Evolutionary conservation across 345 rosid genomes (phyloP), one percentile per base, ranked within the genome.

Genomic region (Camelina hispida): DNA sequence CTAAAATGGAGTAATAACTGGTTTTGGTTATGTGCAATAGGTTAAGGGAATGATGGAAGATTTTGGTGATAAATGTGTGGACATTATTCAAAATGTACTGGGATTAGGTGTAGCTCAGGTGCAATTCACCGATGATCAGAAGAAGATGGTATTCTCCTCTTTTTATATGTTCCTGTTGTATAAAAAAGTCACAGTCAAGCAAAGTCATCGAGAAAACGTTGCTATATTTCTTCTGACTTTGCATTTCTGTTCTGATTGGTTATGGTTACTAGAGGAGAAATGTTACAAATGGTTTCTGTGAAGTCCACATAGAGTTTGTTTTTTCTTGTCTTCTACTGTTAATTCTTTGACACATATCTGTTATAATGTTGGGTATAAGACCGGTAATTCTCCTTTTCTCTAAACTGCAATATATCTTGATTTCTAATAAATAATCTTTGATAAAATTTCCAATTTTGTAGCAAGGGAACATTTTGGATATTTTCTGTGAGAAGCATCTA

Each of bases 31-130:
- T 63, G 23, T 25, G 53, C 16, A 57, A 28, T 87, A 94, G 97
- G 97, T 91, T 67, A 88, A 88, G 77, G 91, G 98, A 72, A 86
- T 94, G 94, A 72, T 94, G 76, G 91, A 93, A 56, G 95, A 90
- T 75, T 87, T 86, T 73, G 95, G 90, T 72, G 93, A 87, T 16
- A 84, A 87, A 59, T 87, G 89, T 83, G 83, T 87, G 66, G 91
- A 94, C 71, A 86, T 88, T 83, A 83, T 94, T 60, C 90, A 91
- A 30, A 85, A 85, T 81, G 80, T 91, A 78, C 77, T 94, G 84
- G 96, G 84, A 59, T 75, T 86, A 15, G 11, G 37, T 48, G 95
- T 88, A 74, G 83, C 85, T 66, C 96, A 91, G 93, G 93, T 91
- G 72, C 73, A 30, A 38, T 22, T 54, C 43, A 14, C 62, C 42